Conservation (phyloP, 805 yeast genomes). For the Nakazawaea ambrosiae region DNA sequence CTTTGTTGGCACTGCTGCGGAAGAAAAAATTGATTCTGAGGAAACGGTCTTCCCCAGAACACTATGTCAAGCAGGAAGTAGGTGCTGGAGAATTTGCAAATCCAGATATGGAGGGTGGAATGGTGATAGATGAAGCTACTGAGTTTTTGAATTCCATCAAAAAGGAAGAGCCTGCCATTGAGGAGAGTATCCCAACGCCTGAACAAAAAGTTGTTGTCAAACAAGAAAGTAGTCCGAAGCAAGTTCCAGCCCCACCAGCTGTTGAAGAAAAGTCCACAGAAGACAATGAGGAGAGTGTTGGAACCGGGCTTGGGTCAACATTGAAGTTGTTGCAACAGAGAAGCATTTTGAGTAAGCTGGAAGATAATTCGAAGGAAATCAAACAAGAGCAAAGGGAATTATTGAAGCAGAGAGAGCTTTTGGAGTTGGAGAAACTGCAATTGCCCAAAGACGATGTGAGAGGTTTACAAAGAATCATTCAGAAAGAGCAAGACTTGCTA, state of each 20-base stretch:
- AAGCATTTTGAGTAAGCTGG: conserved; percentile 5
- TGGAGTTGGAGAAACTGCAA: conserved; percentile 10
- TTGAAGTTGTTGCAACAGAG: conserved; percentile 23
- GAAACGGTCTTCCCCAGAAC: conserved; percentile 14
- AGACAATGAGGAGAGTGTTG: not conserved
- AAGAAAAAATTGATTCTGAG: conserved; percentile 20
- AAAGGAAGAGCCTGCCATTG: conserved; percentile 11
- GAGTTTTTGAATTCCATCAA: conserved; percentile 27
- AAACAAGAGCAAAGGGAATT: conserved; percentile 14
- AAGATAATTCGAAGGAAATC: conserved; percentile 8
- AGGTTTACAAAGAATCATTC: not conserved
- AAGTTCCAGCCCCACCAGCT: too few species aligned
- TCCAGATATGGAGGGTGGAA: conserved; percentile 15
- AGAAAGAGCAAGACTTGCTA: conserved; percentile 15
- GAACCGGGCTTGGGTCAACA: conserved; percentile 29
- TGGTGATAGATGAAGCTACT: conserved; percentile 26
- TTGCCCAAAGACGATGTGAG: conserved; percentile 3
- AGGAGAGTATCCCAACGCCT: not conserved
- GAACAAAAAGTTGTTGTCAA: conserved; percentile 13
- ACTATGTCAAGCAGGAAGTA: conserved; percentile 13
- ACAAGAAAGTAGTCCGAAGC: too few species aligned
- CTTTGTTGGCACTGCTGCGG: conserved; percentile 23
- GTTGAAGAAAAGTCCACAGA: not conserved
- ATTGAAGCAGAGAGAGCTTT: conserved; percentile 13
- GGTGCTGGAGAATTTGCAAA: not conserved